Percentiles rank a stretch among this genome's conserved stretches.
These are phyloP conservation scores for Plasmodium fragile DNA, from an alignment of 169 alveolate genomes.

Conservation along the genomic window DNA sequence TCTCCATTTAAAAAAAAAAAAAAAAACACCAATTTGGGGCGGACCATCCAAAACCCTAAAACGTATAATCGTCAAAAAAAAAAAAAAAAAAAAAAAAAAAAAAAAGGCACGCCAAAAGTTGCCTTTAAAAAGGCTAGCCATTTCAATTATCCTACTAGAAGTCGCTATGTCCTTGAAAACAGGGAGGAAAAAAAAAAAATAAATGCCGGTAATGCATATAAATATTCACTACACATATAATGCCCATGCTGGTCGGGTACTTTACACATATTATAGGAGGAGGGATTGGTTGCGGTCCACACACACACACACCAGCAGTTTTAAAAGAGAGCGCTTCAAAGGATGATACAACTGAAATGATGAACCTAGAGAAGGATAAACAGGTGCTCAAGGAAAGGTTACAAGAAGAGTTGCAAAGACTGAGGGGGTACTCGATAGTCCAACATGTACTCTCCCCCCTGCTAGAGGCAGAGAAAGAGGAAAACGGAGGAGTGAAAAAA, in stretches of 20 bases:
- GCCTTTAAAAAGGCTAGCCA: not conserved
- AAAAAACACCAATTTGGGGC: not conserved
- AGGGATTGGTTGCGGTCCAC: not conserved
- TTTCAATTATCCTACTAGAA: not conserved
- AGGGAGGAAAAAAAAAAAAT: not conserved
- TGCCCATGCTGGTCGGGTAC: not conserved
- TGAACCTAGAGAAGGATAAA: constrained; percentile 24
- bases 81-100: too few relatives aligned
- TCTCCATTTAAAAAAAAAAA: not conserved
- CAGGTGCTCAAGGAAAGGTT: not conserved
- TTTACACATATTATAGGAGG: not conserved
- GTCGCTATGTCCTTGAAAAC: not conserved
- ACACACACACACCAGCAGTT: not conserved
- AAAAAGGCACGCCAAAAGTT: not conserved
- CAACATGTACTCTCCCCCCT: not conserved
- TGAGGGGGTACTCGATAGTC: constrained; percentile 19
- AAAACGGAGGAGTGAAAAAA: constrained; percentile 6
- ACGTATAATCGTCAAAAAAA: not conserved
- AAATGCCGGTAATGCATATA: not conserved
- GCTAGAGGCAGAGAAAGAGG: not conserved
- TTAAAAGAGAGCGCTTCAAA: not conserved
- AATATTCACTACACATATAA: not conserved
- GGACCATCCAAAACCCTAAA: not conserved
- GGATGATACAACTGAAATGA: not conserved
- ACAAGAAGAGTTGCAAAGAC: constrained; percentile 16